Evolutionary conservation across 805 yeast genomes (phyloP), one percentile per base, ranked within the genome.

Genomic region (Nakazawaea laoshanensis): DNA sequence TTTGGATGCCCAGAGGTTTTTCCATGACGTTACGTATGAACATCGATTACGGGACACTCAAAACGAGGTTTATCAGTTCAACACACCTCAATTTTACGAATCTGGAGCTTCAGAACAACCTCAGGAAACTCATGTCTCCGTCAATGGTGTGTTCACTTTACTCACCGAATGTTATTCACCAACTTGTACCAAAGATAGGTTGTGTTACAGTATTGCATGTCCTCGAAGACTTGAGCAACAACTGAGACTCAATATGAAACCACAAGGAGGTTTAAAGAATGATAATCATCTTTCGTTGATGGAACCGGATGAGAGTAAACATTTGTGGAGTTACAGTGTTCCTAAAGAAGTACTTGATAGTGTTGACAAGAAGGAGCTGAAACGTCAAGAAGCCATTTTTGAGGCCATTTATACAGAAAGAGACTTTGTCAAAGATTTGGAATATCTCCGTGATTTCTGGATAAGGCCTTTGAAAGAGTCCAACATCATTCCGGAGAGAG

Each of bases 101-200:
- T 7, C 28, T 9, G 15, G 32, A n/a, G 17, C 39, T 27, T n/a
- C 36, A 26, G 10, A 36, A 24, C 40, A 27, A 33, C 36, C 18
- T 13, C 29, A 37, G 19, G 25, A 21, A 15, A 31, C 25, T n/a
- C 40, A 37, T 14, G 41, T 42, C 9, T 44, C 52, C 4, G 87
- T 86, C 8, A 84, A 84, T 53, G 98, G 98, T 45, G 95, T 92
- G 3, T 92, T 89, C 49, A 89, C 96, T 1, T 61, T 89, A 27
- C 63, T 92, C 41, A 84, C 96, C 0, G 95, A 88, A 49, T 92
- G 98, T 58, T 92, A 92, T 50, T 87, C 96, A 0, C 95, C 98
- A 21, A 92, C 98, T 0, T 92, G 98, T 58, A 78, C 95, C 4
- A 65, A 94, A 32, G 94, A 85, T 47, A 65, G 74, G 21, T 61